Conservation (phyloP, 2,329 filamentous ascomycete species). For the Eutypella sp. region DNA sequence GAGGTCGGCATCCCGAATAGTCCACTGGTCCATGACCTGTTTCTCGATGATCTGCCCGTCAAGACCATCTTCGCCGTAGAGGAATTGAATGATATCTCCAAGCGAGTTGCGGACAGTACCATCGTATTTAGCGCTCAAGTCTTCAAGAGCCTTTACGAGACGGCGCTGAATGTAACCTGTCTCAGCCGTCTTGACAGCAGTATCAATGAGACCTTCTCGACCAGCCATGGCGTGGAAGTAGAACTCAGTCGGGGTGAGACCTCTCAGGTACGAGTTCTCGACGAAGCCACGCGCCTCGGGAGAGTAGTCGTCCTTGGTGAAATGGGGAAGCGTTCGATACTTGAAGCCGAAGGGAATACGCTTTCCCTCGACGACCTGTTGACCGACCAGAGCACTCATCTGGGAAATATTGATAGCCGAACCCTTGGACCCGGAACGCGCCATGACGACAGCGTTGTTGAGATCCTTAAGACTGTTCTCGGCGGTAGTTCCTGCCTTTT, state of each 20-base stretch:
- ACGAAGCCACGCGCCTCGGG: constrained; percentile 96
- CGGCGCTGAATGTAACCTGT: constrained; percentile 99
- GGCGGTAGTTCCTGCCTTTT: constrained; percentile 88
- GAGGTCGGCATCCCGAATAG: constrained; percentile 72
- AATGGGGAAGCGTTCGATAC: constrained; percentile 92
- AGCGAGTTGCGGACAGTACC: constrained; percentile 95
- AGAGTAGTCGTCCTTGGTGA: constrained; percentile 98
- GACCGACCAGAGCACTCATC: constrained; percentile 96
- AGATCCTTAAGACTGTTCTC: constrained; percentile 89
- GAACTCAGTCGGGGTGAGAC: constrained; percentile 91
- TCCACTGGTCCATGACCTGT: constrained; percentile 82
- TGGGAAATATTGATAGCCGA: constrained; percentile 99
- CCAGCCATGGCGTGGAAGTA: constrained; percentile 99
- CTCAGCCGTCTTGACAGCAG: constrained; percentile 97
- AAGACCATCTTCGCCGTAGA: constrained; percentile 95
- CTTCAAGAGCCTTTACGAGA: constrained; percentile 95
- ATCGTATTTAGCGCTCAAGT: constrained; percentile 96
- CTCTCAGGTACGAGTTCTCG: constrained; percentile 96
- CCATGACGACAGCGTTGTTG: constrained; percentile 97
- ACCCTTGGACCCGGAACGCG: constrained; percentile 93
- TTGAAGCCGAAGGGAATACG: constrained; percentile 99
- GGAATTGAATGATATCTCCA: constrained; percentile 93
- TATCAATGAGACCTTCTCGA: constrained; percentile 99
- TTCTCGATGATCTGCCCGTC: constrained; percentile 93
- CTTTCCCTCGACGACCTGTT: constrained; percentile 97